phyloP scores from a whole-genome alignment of 345 rosid genomes.

The Passiflora organensis region DNA sequence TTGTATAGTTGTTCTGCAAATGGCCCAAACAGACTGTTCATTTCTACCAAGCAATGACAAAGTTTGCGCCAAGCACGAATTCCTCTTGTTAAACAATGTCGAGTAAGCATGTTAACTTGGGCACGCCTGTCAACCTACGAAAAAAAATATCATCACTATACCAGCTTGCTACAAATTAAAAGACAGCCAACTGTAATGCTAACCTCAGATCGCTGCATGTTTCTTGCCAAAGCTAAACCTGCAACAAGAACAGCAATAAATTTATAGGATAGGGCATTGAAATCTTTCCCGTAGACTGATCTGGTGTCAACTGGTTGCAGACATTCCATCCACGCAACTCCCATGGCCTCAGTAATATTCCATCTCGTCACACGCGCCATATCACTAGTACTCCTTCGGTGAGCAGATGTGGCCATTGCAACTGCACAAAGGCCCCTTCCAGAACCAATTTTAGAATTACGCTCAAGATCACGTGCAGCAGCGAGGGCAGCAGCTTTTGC shows the following conservation, averaged over 20 bases:
- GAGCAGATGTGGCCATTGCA: slow-evolving; percentile 99
- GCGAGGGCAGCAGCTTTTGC: slow-evolving; percentile 99
- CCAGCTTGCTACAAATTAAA: slow-evolving; percentile 12
- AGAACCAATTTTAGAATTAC: slow-evolving; percentile 95
- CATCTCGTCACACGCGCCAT: slow-evolving; percentile 90
- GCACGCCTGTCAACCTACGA: slow-evolving; percentile 83
- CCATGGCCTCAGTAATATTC: slow-evolving; percentile 95
- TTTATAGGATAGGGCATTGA: slow-evolving; percentile 90
- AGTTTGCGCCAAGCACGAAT: slow-evolving; percentile 91
- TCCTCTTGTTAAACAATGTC: slow-evolving; percentile 55
- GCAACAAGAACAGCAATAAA: slow-evolving; percentile 93
- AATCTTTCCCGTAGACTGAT: slow-evolving; percentile 97
- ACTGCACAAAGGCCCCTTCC: slow-evolving; percentile 99
- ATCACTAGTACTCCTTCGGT: slow-evolving; percentile 82
- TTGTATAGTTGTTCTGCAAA: slow-evolving; percentile 49
- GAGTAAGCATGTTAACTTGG: slow-evolving; percentile 64
- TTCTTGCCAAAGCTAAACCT: slow-evolving; percentile 98
- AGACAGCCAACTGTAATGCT: slow-evolving; percentile 18
- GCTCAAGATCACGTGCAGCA: slow-evolving; percentile 98
- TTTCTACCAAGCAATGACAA: slow-evolving; percentile 76
- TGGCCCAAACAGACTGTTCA: slow-evolving; percentile 81
- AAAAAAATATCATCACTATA: slow-evolving; percentile 13
- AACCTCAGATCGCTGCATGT: slow-evolving; percentile 98
- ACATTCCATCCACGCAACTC: slow-evolving; percentile 98
- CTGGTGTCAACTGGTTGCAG: slow-evolving; percentile 89